Percentiles rank a stretch among this genome's conserved stretches.
Evolutionary conservation across 257 asterid genomes (phyloP).

Genomic region (Jacaranda mimosifolia): DNA sequence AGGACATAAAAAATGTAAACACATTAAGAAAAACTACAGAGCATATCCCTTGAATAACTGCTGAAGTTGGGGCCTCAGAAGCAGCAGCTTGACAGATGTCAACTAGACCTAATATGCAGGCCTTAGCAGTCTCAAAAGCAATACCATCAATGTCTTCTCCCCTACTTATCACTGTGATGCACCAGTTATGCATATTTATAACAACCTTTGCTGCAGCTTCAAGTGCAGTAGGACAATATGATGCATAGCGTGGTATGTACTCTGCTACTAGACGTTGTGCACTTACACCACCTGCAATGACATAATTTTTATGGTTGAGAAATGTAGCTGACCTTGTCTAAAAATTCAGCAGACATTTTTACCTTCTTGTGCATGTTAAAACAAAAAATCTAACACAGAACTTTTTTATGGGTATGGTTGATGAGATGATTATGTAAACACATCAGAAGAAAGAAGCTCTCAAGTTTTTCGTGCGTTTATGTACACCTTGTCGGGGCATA

Average conservation of each 20-base stretch:
- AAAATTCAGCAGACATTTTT: no score
- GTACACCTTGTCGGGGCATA: background rate
- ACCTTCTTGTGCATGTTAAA: background rate
- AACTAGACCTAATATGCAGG: constrained; percentile 79
- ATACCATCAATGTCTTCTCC: constrained; percentile 77
- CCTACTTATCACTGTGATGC: constrained; percentile 54
- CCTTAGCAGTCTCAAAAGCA: constrained; percentile 82
- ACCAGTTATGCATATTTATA: constrained; percentile 67
- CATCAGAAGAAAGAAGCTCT: constrained; percentile 5
- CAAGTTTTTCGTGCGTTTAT: background rate
- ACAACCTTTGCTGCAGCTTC: constrained; percentile 79
- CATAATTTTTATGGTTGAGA: background rate
- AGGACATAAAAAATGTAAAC: constrained; percentile 69
- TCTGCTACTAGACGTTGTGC: constrained; percentile 80
- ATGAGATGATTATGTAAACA: constrained; percentile 4
- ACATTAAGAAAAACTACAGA: constrained; percentile 72
- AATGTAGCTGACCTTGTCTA: no score
- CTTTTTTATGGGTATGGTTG: background rate
- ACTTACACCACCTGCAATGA: constrained; percentile 70
- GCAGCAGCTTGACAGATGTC: constrained; percentile 77
- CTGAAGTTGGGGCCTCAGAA: constrained; percentile 58
- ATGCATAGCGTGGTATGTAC: constrained; percentile 75
- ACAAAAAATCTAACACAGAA: background rate
- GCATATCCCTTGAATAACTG: constrained; percentile 62
- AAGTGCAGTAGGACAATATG: constrained; percentile 81